Conservation (phyloP, 352 stramenopile genomes). For the Phytophthora meadii region DNA sequence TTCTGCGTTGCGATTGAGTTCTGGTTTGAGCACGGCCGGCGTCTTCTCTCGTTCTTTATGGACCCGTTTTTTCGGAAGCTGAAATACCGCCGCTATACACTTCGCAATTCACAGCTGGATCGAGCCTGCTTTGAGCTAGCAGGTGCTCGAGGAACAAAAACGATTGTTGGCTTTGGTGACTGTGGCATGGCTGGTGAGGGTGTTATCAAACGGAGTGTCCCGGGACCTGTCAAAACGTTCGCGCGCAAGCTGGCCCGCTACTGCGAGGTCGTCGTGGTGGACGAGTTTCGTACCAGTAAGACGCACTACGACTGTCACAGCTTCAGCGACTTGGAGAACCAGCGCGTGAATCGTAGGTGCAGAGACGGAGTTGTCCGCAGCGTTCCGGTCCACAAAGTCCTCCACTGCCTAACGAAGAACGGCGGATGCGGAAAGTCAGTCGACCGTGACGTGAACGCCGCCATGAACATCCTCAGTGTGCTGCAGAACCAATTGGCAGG, state of each 20-base stretch:
- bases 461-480: too few relatives aligned
- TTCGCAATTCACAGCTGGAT: neutral
- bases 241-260: slow-evolving; percentile 1
- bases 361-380: neutral
- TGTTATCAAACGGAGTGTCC: neutral
- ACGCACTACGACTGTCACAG: slow-evolving; percentile 5
- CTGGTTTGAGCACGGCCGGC: too few relatives aligned
- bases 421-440: slow-evolving; percentile 8
- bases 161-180: neutral
- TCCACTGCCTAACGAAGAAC: slow-evolving; percentile 7
- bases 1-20: too few relatives aligned
- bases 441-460: too few relatives aligned
- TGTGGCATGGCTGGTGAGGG: too few relatives aligned
- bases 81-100: too few relatives aligned
- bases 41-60: too few relatives aligned
- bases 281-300: slow-evolving; percentile 6
- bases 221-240: slow-evolving; percentile 1
- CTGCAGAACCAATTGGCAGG: too few relatives aligned
- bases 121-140: slow-evolving; percentile 5
- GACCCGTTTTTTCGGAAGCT: too few relatives aligned
- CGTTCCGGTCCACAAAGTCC: slow-evolving; percentile 13
- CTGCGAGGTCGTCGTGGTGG: slow-evolving; percentile 20
- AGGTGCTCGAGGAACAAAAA: neutral
- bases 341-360: neutral
- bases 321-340: slow-evolving; percentile 1